Evolutionary conservation across 2,329 filamentous ascomycete genomes (phyloP), one percentile per base, ranked within the genome.

Genomic region (Ophioceras dolichostomum): DNA sequence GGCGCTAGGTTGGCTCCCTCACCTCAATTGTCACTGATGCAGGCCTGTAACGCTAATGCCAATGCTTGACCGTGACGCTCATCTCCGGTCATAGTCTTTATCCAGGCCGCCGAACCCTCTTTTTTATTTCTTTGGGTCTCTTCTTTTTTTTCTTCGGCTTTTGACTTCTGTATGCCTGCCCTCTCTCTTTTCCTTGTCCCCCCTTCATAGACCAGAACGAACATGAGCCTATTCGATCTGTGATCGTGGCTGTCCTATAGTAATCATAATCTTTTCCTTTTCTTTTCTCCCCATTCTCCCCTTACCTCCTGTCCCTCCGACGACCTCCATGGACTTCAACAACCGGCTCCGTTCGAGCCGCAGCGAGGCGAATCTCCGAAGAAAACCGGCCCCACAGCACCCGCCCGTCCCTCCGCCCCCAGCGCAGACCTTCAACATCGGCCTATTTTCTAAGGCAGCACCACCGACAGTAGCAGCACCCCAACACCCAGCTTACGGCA

Each of bases 301-400:
- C 22, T 8, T 26, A 26, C 22, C 22, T 26, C 22, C 22, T 10
- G 6, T n/a, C n/a, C n/a, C n/a, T n/a, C n/a, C n/a, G n/a, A n/a
- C n/a, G n/a, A n/a, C n/a, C n/a, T n/a, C n/a, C n/a, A 37, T 37
- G 36, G 21, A 26, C 18, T 21, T 10, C 29, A 17, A 26, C 22
- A 20, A 31, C 7, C 30, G 12, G 30, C 36, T 37, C 22, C 36
- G 36, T 10, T 8, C 36, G 20, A 31, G 19, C n/a, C 36, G 36
- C 20, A 37, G 36, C 36, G 36, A 37, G 26, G 17, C 17, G 14
- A 37, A 18, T 14, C 13, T 37, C 10, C 36, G 36, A 9, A 28
- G 36, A 17, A 37, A 27, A 13, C 36, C 28, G 7, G 29, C 30
- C n/a, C 16, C 36, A n/a, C n/a, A n/a, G n/a, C n/a, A n/a, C 12